Percentiles rank a stretch among this genome's conserved stretches.
These are phyloP conservation scores for Ceratocystis diversiconidia DNA, from an alignment of 2,329 filamentous ascomycete species.

Conservation along the genomic window DNA sequence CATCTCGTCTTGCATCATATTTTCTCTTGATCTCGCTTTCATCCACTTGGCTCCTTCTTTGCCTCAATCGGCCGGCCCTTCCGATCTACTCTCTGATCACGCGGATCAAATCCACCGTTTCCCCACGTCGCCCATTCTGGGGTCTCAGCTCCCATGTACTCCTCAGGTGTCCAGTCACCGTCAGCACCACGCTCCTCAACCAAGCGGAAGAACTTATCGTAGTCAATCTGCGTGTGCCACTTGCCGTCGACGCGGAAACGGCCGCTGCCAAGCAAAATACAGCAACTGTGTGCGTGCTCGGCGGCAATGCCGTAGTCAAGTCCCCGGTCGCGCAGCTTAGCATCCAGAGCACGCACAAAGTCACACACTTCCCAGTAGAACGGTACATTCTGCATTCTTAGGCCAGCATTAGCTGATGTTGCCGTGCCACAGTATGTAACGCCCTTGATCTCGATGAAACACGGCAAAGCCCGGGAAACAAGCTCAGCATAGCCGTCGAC, in stretches of 20 bases:
- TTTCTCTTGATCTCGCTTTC: not conserved
- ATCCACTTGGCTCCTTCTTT: slow-evolving; percentile 11
- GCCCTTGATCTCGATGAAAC: slow-evolving; percentile 90
- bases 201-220: slow-evolving; percentile 72
- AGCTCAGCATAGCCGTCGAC: slow-evolving; percentile 79
- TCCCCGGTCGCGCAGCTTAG: slow-evolving; percentile 52
- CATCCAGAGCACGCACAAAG: slow-evolving; percentile 65
- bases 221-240: slow-evolving; percentile 90
- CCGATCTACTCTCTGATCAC: slow-evolving; percentile 72
- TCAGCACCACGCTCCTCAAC: slow-evolving; percentile 54
- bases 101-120: slow-evolving; percentile 83
- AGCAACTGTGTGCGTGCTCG: slow-evolving; percentile 91
- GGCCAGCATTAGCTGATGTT: slow-evolving; percentile 65
- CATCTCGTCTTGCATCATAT: not conserved
- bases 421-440: slow-evolving; percentile 93
- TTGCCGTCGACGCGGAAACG: slow-evolving; percentile 62
- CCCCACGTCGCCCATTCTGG: slow-evolving; percentile 94
- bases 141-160: slow-evolving; percentile 75
- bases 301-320: slow-evolving; percentile 82
- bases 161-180: slow-evolving; percentile 66
- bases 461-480: slow-evolving; percentile 71
- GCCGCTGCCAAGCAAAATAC: slow-evolving; percentile 69
- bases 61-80: slow-evolving; percentile 57
- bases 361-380: slow-evolving; percentile 83
- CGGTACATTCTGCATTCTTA: slow-evolving; percentile 95